Base-by-base conservation (phyloP, 2,329 filamentous ascomycete genomes). In the Magnaporthiopsis poae region DNA sequence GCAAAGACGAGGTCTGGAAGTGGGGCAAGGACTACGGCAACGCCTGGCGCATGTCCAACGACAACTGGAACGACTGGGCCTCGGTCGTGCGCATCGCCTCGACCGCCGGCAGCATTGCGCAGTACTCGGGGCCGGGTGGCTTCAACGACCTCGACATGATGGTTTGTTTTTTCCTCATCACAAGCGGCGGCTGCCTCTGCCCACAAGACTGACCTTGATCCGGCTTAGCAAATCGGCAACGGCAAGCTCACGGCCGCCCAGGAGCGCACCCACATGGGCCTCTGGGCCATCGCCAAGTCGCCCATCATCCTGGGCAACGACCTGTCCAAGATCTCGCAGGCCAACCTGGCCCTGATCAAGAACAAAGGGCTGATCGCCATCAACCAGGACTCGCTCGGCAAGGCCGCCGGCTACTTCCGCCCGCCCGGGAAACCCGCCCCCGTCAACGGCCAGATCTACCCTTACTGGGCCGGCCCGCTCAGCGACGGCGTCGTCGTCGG, bases 1-100 rank as follows among this genome's bases (percentile, higher is more conserved):
- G 80, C 1, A 68, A 77, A 4, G 79, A 60, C 25, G 73, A 76
- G 18, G 80, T 83, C 0, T 74, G 78, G 35, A 67, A 69, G 1
- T 84, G 82, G 81, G 82, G 77, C 0, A 77, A 77, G 60, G 67
- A 68, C 1, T 79, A 77, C 0, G 81, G 78, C 0, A 78, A 80
- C 67, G 79, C 76, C 3, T 81, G 74, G 76, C 71, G 72, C 68
- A 81, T 79, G 75, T 79, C 75, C 67, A 75, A 72, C 1, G 80
- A 82, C 69, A 81, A 82, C 60, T 68, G 68, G 68, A 65, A 68
- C 33, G 68, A 71, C 62, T 71, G 69, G 69, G 68, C 25, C 1
- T 70, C 69, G 0, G 66, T 71, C 9, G 52, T 67, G 18, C 59
- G 68, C 11, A 71, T 71, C 33, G 70, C 67, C 1, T 63, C 66